A percentile compares a stretch with the other conserved stretches of the same genome.
Conservation (phyloP, 2,329 filamentous ascomycete genomes). For the Fusarium nematophilum region DNA sequence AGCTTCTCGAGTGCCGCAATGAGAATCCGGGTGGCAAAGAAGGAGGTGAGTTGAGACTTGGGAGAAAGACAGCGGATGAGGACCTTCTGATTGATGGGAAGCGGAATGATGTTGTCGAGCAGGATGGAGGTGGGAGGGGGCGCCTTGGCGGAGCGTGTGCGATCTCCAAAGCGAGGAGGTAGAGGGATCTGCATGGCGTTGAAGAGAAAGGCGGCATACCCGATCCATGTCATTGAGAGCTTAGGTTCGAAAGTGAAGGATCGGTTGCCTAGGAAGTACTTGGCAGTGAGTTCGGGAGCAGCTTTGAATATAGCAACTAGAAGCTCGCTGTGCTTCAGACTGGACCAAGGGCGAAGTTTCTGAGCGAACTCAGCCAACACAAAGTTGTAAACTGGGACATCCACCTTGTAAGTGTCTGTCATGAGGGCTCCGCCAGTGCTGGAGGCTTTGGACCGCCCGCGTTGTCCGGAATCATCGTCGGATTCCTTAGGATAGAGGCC, state of each 20-base stretch:
- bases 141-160: slow-evolving; percentile 67
- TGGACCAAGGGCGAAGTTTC: slow-evolving; percentile 85
- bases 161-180: slow-evolving; percentile 77
- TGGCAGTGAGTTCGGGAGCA: slow-evolving; percentile 86
- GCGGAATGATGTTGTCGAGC: slow-evolving; percentile 87
- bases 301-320: slow-evolving; percentile 81
- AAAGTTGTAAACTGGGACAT: slow-evolving; percentile 81
- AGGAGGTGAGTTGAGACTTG: slow-evolving; percentile 81
- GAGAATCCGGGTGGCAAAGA: slow-evolving; percentile 86
- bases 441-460: slow-evolving; percentile 50
- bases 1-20: slow-evolving; percentile 85
- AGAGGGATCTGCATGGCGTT: slow-evolving; percentile 80
- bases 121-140: slow-evolving; percentile 84
- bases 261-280: slow-evolving; percentile 85
- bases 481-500: slow-evolving; percentile 87
- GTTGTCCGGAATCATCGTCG: slow-evolving; percentile 57
- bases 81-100: slow-evolving; percentile 82
- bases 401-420: slow-evolving; percentile 73
- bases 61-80: slow-evolving; percentile 82
- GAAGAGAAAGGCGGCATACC: slow-evolving; percentile 90
- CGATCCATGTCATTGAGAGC: slow-evolving; percentile 92
- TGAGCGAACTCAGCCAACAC: slow-evolving; percentile 83
- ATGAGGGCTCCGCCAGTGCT: slow-evolving; percentile 77
- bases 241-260: slow-evolving; percentile 92
- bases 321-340: slow-evolving; percentile 82